A percentile compares a stretch with the other conserved stretches of the same genome.
Conservation (phyloP, 352 stramenopile genomes). For the Phytophthora citricola region DNA sequence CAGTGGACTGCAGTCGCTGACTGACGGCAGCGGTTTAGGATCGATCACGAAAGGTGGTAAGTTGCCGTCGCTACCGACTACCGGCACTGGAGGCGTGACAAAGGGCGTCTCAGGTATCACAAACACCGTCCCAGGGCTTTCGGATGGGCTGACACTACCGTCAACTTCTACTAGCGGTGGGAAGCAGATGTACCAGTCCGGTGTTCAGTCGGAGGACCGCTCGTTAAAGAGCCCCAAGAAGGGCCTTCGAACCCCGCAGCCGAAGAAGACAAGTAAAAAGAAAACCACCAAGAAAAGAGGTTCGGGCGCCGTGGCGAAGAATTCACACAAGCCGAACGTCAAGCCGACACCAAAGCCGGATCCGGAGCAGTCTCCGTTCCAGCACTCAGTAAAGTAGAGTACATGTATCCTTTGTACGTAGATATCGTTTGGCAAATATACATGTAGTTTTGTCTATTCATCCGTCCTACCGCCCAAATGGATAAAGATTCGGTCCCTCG, state of each 20-base stretch:
- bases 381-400: not conserved
- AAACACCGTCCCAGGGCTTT: not conserved
- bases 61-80: not conserved
- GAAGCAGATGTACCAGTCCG: not conserved
- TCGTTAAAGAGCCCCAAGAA: not conserved
- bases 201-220: not conserved
- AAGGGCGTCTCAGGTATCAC: not conserved
- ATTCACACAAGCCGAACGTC: not conserved
- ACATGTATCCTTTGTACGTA: too few relatives aligned
- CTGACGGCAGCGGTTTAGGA: not conserved
- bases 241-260: too few relatives aligned
- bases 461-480: too few relatives aligned
- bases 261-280: not conserved
- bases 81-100: too few relatives aligned
- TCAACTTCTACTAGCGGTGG: not conserved
- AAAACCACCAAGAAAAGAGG: not conserved
- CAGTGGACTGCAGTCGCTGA: not conserved
- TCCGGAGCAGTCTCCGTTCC: not conserved
- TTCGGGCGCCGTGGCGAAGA: not conserved
- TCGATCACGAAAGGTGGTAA: not conserved
- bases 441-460: too few relatives aligned
- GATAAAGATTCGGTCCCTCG: too few relatives aligned
- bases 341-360: not conserved
- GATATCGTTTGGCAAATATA: too few relatives aligned
- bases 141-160: not conserved